These are phyloP conservation scores for Hevea brasiliensis DNA, from an alignment of 345 rosid genomes.

Conservation along the genomic window DNA sequence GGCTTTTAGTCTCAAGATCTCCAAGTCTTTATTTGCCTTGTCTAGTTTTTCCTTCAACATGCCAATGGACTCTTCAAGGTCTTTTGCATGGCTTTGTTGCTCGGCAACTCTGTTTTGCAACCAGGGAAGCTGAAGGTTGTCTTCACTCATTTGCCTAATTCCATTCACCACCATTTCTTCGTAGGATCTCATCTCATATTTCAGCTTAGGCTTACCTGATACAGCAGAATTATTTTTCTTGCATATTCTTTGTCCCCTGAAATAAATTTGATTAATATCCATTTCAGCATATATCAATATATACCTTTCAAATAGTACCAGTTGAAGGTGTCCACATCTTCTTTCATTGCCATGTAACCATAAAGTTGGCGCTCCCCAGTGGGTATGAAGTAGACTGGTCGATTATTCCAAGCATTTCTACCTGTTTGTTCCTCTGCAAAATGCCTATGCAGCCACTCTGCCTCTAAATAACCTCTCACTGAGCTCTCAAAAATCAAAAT, in stretches of 20 bases:
- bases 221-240: not conserved
- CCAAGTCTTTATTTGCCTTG: conserved; percentile 48
- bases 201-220: conserved; percentile 60
- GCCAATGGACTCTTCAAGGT: conserved; percentile 50
- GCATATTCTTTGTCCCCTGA: too few species aligned
- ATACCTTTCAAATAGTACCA: conserved; percentile 47
- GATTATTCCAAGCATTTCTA: conserved; percentile 59
- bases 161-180: conserved; percentile 67
- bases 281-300: conserved; percentile 14
- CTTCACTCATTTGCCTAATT: conserved; percentile 58
- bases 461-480: conserved; percentile 71
- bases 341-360: conserved; percentile 72
- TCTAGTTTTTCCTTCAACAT: conserved; percentile 55
- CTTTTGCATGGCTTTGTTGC: conserved; percentile 40
- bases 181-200: conserved; percentile 67
- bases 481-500: conserved; percentile 68
- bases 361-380: conserved; percentile 76
- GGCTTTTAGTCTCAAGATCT: conserved; percentile 57
- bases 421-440: conserved; percentile 62
- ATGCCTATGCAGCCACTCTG: conserved; percentile 68
- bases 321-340: conserved; percentile 70
- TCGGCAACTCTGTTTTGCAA: conserved; percentile 43
- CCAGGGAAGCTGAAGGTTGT: conserved; percentile 59
- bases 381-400: conserved; percentile 27
- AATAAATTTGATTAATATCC: too few species aligned